Percentiles rank a stretch among this genome's conserved stretches.
Evolutionary conservation across 345 rosid genomes (phyloP).

Genomic region (Aquilaria yunnanensis): DNA sequence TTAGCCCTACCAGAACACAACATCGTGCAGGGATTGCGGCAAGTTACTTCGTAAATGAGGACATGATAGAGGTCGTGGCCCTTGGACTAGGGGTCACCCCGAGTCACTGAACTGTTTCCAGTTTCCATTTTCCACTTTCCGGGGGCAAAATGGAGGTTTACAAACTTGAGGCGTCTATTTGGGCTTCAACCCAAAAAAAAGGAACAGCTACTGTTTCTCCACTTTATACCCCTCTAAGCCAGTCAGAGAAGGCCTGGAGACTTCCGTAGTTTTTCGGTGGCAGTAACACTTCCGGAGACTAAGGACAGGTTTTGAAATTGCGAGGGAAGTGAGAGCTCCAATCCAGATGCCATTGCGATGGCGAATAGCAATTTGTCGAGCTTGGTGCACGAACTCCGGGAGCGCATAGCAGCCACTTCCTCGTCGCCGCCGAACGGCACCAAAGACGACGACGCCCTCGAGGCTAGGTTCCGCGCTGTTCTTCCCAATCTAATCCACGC

Average conservation of each 20-base stretch:
- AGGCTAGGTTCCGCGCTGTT: slow-evolving; percentile 63
- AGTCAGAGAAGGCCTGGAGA: neutral
- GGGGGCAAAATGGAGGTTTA: neutral
- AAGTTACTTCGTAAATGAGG: too few relatives aligned
- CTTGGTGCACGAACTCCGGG: slow-evolving; percentile 82
- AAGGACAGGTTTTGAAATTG: neutral
- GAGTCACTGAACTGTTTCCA: too few relatives aligned
- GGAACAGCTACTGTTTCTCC: neutral
- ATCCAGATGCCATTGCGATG: slow-evolving; percentile 10
- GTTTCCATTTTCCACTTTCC: too few relatives aligned
- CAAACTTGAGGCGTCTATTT: too few relatives aligned
- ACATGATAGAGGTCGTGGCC: too few relatives aligned
- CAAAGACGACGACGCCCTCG: slow-evolving; percentile 53
- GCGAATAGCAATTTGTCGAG: slow-evolving; percentile 46
- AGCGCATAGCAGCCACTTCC: slow-evolving; percentile 65
- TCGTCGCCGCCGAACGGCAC: slow-evolving; percentile 38
- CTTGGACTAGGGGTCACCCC: too few relatives aligned
- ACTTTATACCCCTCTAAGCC: neutral
- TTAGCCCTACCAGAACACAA: too few relatives aligned
- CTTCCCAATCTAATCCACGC: slow-evolving; percentile 69
- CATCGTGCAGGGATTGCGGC: too few relatives aligned
- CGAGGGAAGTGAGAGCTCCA: neutral
- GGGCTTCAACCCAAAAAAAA: too few relatives aligned
- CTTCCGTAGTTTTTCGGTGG: too few relatives aligned
- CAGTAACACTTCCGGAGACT: too few relatives aligned